Evolutionary conservation across 2,329 filamentous ascomycete genomes (phyloP).

Genomic region (Emericellopsis cladophorae): DNA sequence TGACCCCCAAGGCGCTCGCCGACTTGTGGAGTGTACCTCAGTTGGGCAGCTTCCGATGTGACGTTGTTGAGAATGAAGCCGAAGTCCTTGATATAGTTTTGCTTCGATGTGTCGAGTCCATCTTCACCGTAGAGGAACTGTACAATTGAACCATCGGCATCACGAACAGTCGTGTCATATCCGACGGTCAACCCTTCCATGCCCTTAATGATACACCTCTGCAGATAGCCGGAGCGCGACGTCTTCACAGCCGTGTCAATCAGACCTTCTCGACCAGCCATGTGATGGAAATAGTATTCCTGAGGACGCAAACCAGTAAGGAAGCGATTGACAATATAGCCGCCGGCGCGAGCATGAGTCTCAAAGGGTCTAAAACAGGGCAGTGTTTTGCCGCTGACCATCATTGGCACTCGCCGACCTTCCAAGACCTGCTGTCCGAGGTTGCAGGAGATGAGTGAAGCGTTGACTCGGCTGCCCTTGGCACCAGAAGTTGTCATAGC

Average conservation of each 20-base stretch:
- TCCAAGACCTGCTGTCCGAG: slow-evolving; percentile 93
- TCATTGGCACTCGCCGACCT: slow-evolving; percentile 84
- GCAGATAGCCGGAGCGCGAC: slow-evolving; percentile 88
- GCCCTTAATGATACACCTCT: slow-evolving; percentile 94
- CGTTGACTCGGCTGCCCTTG: slow-evolving; percentile 87
- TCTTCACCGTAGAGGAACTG: slow-evolving; percentile 98
- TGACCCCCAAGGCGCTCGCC: slow-evolving; percentile 33
- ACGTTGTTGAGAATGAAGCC: slow-evolving; percentile 83
- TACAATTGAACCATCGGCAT: slow-evolving; percentile 83
- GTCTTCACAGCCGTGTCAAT: slow-evolving; percentile 99
- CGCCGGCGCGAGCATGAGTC: slow-evolving; percentile 76
- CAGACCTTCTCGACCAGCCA: slow-evolving; percentile 95
- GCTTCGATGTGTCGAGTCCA: slow-evolving; percentile 85
- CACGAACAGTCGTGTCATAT: slow-evolving; percentile 88
- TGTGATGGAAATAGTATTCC: slow-evolving; percentile 98
- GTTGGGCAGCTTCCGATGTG: slow-evolving; percentile 62
- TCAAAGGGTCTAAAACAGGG: slow-evolving; percentile 92
- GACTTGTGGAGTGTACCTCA: slow-evolving; percentile 49
- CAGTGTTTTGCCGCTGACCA: slow-evolving; percentile 94
- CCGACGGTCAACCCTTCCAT: slow-evolving; percentile 90
- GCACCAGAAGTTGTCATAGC: slow-evolving; percentile 95
- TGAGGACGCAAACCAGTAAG: slow-evolving; percentile 95
- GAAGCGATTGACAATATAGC: slow-evolving; percentile 92
- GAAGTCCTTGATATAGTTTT: slow-evolving; percentile 83
- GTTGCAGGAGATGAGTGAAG: slow-evolving; percentile 95